Base-by-base conservation (phyloP, 139 green algal species). In the Helicosporidium sp. region DNA sequence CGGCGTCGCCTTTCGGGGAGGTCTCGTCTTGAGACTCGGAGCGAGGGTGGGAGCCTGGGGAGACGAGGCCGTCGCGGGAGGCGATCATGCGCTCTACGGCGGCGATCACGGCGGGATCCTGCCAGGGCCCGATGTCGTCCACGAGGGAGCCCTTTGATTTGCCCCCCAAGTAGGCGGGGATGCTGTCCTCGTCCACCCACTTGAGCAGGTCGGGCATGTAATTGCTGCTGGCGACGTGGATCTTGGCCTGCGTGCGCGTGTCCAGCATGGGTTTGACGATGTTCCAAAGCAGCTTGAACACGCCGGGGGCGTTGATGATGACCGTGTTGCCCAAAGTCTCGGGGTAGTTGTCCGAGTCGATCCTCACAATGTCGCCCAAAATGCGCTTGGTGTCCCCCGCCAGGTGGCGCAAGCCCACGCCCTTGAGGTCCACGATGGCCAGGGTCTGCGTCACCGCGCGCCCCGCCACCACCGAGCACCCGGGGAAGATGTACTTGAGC, bases 381-480 rank as follows among this genome's bases (percentile, higher is more conserved):
- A 85, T 61, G 13, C 62, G 49, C 19, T 56, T 49, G 17, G 66
- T 56, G 24, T 74, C 65, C 51, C 64, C 67, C 6, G 68, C 78
- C 19, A 90, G 48, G 51, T 82, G 73, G 39, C 53, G 61, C 41
- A 87, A 41, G 6, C 73, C 69, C 43, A 83, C 71, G 26, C 77
- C 83, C 52, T 78, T 79, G 12, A 91, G 69, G 47, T 94, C 83
- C 64, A 94, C 74, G 54, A 94, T 89, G 42, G 74, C 78, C 62
- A 92, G 85, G 0, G 74, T 90, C 39, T 80, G 65, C 55, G 86
- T 78, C 20, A 89, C 80, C 47, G 84, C 65, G 12, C 55, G 60
- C 13, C 68, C 73, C 8, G 54, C 52, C 13, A 37, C 31, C 31
- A 58, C 59, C 26, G 67, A 80, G 76, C 72, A 84, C 4, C 83